These are phyloP conservation scores for Capronia coronata DNA, from an alignment of 2,329 filamentous ascomycete species.

Conservation along the genomic window DNA sequence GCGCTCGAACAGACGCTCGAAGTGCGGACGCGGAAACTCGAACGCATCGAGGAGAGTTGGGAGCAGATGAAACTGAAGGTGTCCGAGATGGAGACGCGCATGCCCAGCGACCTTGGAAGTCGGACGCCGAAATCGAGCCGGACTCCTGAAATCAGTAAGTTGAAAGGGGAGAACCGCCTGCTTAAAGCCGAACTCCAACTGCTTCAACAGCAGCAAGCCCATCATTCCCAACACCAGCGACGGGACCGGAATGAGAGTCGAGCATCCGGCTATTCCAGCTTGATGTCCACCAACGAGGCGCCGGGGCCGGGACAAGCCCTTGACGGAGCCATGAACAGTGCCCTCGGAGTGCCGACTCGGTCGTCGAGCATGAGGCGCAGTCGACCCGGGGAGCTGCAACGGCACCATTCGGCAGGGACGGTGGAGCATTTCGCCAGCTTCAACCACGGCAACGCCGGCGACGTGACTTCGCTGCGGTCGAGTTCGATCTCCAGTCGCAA, in stretches of 20 bases:
- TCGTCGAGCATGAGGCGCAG: constrained; percentile 32
- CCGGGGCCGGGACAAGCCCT: constrained; percentile 11
- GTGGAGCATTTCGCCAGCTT: constrained; percentile 37
- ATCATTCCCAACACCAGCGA: constrained; percentile 21
- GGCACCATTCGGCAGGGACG: constrained; percentile 49
- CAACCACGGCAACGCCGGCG: too few relatives aligned
- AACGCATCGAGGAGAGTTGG: constrained; percentile 74
- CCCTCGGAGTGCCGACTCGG: constrained; percentile 27
- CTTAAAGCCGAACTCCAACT: constrained; percentile 60
- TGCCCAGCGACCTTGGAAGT: constrained; percentile 6
- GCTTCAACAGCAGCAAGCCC: constrained; percentile 44
- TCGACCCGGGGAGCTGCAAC: constrained; percentile 27
- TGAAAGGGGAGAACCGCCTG: constrained; percentile 55
- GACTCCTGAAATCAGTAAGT: constrained; percentile 51
- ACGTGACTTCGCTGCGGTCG: constrained; percentile 27
- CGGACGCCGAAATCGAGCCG: constrained; percentile 25
- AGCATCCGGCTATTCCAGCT: constrained; percentile 21
- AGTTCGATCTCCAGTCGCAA: constrained; percentile 25
- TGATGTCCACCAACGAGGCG: constrained; percentile 23
- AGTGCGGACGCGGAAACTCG: constrained; percentile 72
- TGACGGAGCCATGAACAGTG: constrained; percentile 16
- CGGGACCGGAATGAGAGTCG: constrained; percentile 25
- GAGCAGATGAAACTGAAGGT: constrained; percentile 48
- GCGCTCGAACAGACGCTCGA: constrained; percentile 75
- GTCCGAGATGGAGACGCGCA: constrained; percentile 24